These are phyloP conservation scores for Aspergillus sparsus DNA, from an alignment of 495 filamentous ascomycete species.

Conservation along the genomic window DNA sequence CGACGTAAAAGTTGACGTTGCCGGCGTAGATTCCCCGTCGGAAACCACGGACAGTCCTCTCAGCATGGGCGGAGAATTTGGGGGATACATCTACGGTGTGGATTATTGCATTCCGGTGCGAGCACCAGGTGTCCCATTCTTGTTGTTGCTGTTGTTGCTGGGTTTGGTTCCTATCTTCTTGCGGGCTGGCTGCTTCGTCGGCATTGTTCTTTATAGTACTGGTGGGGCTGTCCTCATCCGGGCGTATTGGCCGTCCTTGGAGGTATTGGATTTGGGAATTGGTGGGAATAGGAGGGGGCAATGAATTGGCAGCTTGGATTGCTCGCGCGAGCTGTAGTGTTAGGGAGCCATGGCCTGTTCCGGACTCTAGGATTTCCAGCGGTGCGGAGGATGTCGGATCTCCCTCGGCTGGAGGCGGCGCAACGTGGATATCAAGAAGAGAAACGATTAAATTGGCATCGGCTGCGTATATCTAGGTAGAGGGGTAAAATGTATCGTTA, in stretches of 20 bases:
- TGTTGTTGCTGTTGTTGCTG: constrained; percentile 24
- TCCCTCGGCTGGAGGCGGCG: constrained; percentile 34
- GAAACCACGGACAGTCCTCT: constrained; percentile 62
- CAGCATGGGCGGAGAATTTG: constrained; percentile 60
- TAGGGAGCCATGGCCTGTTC: constrained; percentile 76
- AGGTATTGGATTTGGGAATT: constrained; percentile 42
- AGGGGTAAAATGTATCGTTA: constrained; percentile 19
- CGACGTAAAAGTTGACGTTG: constrained; percentile 71
- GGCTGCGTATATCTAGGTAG: constrained; percentile 66
- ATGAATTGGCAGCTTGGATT: constrained; percentile 69
- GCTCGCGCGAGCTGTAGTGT: constrained; percentile 74
- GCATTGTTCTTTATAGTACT: background rate
- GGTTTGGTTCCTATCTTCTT: background rate
- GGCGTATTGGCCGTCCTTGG: constrained; percentile 28
- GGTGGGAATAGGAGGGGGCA: constrained; percentile 36
- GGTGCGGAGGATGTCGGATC: constrained; percentile 23
- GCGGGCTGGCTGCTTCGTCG: background rate
- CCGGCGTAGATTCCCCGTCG: constrained; percentile 66
- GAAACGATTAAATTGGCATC: constrained; percentile 73
- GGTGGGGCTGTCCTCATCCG: constrained; percentile 18
- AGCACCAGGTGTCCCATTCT: constrained; percentile 48
- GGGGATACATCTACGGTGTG: constrained; percentile 67
- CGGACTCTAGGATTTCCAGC: constrained; percentile 77
- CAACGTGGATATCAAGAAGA: constrained; percentile 69
- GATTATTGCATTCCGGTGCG: constrained; percentile 62